Conservation (phyloP, 305 asterid species). For the Nicotiana rustica region DNA sequence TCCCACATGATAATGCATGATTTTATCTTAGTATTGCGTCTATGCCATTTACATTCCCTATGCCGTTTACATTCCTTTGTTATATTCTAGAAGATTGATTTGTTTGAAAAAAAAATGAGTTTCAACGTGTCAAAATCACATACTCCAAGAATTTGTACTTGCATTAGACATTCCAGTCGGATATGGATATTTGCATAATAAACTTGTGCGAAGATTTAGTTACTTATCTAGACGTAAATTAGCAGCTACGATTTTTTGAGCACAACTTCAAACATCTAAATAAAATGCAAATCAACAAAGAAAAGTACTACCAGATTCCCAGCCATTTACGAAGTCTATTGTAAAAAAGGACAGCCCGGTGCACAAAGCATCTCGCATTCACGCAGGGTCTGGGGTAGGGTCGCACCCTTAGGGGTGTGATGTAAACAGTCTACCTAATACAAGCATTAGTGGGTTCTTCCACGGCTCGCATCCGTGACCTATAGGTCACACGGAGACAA, state of each 20-base stretch:
- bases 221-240: no score
- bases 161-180: background rate
- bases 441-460: no score
- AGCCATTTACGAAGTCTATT: background rate
- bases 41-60: background rate
- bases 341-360: no score
- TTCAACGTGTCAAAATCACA: no score
- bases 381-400: no score
- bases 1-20: background rate
- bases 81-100: no score
- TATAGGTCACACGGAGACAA: no score
- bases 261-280: background rate
- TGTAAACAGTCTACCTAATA: no score
- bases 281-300: background rate
- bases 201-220: background rate
- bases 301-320: background rate
- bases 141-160: no score
- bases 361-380: no score
- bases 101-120: background rate
- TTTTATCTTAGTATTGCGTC: background rate
- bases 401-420: no score
- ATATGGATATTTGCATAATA: background rate
- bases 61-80: background rate
- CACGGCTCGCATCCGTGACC: no score
- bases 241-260: background rate